Percentiles rank a stretch among this genome's conserved stretches.
phyloP scores from a whole-genome alignment of 2,329 filamentous ascomycete genomes.

The Dactylellina haptotyla region DNA sequence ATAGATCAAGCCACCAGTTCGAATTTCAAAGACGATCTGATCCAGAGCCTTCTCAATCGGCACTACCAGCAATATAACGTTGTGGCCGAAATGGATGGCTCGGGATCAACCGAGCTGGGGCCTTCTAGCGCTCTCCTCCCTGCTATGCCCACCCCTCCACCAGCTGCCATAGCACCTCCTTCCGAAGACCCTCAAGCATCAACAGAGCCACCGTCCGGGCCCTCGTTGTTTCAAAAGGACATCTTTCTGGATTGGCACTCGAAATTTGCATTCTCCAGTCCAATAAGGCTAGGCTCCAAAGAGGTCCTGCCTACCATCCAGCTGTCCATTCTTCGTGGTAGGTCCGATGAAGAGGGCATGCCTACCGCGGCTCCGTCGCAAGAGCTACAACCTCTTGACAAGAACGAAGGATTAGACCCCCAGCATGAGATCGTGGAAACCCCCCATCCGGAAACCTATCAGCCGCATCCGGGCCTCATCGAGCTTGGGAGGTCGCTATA shows the following conservation, averaged over 20 bases:
- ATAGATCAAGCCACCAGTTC: constrained; percentile 32
- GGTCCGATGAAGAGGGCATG: constrained; percentile 5
- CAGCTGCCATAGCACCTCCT: constrained; percentile 2
- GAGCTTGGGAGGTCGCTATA: constrained; percentile 45
- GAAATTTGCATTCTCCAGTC: constrained; percentile 47
- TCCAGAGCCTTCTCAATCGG: constrained; percentile 12
- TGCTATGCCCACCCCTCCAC: constrained; percentile 32
- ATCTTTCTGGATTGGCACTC: constrained; percentile 52
- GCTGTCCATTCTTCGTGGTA: constrained; percentile 15
- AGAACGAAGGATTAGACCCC: constrained; percentile 26
- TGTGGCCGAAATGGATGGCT: constrained; percentile 26
- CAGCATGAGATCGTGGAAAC: constrained; percentile 18
- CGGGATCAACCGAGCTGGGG: constrained; percentile 19
- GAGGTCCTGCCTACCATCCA: constrained; percentile 45
- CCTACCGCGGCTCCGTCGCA: constrained; percentile 40
- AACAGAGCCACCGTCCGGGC: background rate
- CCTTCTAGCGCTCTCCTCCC: constrained; percentile 19
- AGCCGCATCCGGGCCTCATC: constrained; percentile 45
- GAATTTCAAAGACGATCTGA: constrained; percentile 35
- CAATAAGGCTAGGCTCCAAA: constrained; percentile 38
- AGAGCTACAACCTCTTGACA: constrained; percentile 32
- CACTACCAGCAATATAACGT: constrained; percentile 25
- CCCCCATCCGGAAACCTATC: constrained; percentile 34
- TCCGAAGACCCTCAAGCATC: background rate
- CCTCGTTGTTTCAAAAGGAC: constrained; percentile 44